A percentile compares a stretch with the other conserved stretches of the same genome.
Evolutionary conservation across 495 filamentous ascomycete species (phyloP).

Genomic region (Pyrenula massariospora): DNA sequence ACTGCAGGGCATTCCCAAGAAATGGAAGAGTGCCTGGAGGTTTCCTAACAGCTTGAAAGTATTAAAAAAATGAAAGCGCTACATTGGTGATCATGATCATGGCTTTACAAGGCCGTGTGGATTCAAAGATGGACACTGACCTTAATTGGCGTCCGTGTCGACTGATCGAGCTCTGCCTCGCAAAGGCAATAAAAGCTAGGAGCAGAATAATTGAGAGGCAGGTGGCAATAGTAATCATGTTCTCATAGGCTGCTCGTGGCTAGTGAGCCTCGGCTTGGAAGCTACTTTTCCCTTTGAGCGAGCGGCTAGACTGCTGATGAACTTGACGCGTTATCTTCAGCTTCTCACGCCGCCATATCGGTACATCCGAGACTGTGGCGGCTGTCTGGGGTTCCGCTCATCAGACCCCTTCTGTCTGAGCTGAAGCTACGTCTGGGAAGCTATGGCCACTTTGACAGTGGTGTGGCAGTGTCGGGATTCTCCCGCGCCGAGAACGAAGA

Average conservation of each 20-base stretch:
- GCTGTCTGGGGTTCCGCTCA: conserved; percentile 9
- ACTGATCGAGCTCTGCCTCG: neutral
- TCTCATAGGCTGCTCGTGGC: too few relatives aligned
- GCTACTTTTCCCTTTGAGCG: too few relatives aligned
- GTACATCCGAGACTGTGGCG: conserved; percentile 5
- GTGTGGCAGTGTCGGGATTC: conserved; percentile 1
- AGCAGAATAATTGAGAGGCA: neutral
- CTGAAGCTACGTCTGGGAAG: conserved; percentile 7
- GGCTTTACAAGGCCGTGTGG: too few relatives aligned
- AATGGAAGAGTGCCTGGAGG: conserved; percentile 45
- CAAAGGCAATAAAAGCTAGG: neutral
- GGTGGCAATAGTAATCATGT: neutral
- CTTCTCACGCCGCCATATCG: too few relatives aligned
- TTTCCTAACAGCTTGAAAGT: conserved; percentile 12
- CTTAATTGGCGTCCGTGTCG: neutral
- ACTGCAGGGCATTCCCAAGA: conserved; percentile 45
- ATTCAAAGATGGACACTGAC: neutral
- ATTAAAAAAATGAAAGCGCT: neutral
- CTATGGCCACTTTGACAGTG: neutral
- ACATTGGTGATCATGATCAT: too few relatives aligned
- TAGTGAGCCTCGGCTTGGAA: too few relatives aligned
- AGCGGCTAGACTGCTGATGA: too few relatives aligned
- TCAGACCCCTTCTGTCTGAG: conserved; percentile 13
- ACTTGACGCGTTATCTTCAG: too few relatives aligned
- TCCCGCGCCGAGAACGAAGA: too few relatives aligned